Evolutionary conservation across 176 grass and related monocot species (phyloP), one percentile per base, ranked within the genome.

Genomic region (Aegilops tauschii): DNA sequence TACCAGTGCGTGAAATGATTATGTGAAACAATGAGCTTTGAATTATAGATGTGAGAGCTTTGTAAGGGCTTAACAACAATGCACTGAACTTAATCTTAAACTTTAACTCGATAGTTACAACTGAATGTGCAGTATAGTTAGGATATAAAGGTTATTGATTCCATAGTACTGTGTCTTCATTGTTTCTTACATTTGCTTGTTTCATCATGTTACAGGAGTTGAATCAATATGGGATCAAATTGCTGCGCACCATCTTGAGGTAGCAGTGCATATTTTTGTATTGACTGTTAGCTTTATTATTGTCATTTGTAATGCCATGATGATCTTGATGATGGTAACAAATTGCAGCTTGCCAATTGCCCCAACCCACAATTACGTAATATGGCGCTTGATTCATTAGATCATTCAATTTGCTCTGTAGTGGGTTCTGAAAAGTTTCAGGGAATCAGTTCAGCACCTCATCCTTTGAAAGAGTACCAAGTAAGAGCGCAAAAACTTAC

Each of bases 221-320:
- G 93, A 96, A 79, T 84, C 90, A 27, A 95, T 98, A 85, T 98
- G 96, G 96, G 86, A 98, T 90, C 90, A 92, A 96, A 89, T 96
- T 88, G 84, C 90, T 88, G 85, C 86, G 79, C 96, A 96, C 91
- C 93, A 96, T 88, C 90, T 96, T 77, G 93, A 98, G 96, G 96
- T 98, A 88, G 75, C 21, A 35, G 12, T 90, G 74, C 32, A 79
- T 85, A 45, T 80, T 65, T 89, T 78, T 61, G 47, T 37, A 44
- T 84, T 52, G 76, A 82, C 16, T 77, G 36, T 59, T 83, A 27
- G 30, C 76, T 86, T 62, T 84, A 47, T 75, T 65, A 58, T 20
- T 7, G 39, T 85, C 42, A 62, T 85, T 73, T 84, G 21, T 82
- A 81, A 23, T 79, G 47, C 69, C 65, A 61, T 76, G 56, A 76